phyloP scores from a whole-genome alignment of 1,139 yeast species.

The Blastobotrys illinoisensis region DNA sequence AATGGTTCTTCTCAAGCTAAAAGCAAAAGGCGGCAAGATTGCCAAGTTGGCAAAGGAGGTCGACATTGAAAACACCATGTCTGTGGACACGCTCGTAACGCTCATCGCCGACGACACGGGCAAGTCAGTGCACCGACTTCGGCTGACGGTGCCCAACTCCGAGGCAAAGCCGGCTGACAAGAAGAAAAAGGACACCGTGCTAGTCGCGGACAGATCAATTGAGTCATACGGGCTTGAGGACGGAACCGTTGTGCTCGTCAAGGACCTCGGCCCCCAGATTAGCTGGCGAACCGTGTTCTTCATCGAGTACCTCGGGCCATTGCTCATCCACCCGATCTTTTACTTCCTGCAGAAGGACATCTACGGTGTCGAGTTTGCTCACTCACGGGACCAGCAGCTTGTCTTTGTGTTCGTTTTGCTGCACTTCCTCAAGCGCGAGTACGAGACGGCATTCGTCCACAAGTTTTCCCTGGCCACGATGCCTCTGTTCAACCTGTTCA shows the following conservation, averaged over 20 bases:
- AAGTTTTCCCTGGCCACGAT: slow-evolving; percentile 81
- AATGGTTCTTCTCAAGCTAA: slow-evolving; percentile 26
- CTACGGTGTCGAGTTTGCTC: slow-evolving; percentile 35
- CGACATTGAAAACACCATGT: slow-evolving; percentile 24
- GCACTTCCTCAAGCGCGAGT: slow-evolving; percentile 84
- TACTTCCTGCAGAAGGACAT: slow-evolving; percentile 41
- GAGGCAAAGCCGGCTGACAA: slow-evolving; percentile 26
- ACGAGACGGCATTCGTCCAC: slow-evolving; percentile 80
- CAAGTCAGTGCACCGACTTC: slow-evolving; percentile 30
- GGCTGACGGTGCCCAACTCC: slow-evolving; percentile 31
- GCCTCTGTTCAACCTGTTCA: slow-evolving; percentile 84
- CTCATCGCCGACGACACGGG: slow-evolving; percentile 28
- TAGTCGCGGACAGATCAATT: slow-evolving; percentile 34
- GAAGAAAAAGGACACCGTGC: slow-evolving; percentile 35
- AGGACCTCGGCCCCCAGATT: slow-evolving; percentile 91
- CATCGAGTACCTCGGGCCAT: slow-evolving; percentile 85
- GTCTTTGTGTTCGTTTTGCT: slow-evolving; percentile 53
- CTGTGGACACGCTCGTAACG: slow-evolving; percentile 23
- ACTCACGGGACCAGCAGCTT: slow-evolving; percentile 48
- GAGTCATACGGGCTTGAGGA: slow-evolving; percentile 29
- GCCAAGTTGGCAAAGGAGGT: slow-evolving; percentile 27
- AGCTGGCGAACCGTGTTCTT: slow-evolving; percentile 86
- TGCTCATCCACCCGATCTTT: slow-evolving; percentile 68
- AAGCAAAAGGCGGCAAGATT: slow-evolving; percentile 24
- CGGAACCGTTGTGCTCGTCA: slow-evolving; percentile 36